Evolutionary conservation across 441 rosid species (phyloP).

Genomic region (Gossypium laxum): DNA sequence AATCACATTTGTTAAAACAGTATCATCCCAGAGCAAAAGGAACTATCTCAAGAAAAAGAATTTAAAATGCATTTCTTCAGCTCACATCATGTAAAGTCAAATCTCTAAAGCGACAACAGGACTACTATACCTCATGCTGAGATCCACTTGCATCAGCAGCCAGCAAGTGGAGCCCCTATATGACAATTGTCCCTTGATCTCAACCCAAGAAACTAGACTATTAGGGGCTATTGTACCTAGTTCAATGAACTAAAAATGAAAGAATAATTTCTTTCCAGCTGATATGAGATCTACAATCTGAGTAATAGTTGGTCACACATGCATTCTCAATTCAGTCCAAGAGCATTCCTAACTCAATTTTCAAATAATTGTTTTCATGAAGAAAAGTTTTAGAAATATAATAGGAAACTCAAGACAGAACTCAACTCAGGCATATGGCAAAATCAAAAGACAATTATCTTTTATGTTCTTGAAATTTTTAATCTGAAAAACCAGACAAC

Average conservation of each 20-base stretch:
- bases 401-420: neutral
- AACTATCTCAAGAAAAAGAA: slow-evolving; percentile 6
- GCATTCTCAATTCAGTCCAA: neutral
- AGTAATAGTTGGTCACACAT: neutral
- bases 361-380: neutral
- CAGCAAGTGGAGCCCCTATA: neutral
- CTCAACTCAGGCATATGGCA: neutral
- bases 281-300: neutral
- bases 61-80: neutral
- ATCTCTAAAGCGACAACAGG: neutral
- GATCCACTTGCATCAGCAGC: neutral
- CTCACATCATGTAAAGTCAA: neutral
- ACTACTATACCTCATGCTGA: neutral
- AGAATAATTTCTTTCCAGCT: neutral
- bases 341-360: neutral
- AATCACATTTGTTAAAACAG: slow-evolving; percentile 11
- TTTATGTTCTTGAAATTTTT: neutral
- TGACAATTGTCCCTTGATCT: neutral
- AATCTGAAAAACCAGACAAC: slow-evolving; percentile 4
- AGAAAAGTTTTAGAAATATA: neutral
- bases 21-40: neutral
- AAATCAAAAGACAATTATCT: neutral
- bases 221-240: neutral
- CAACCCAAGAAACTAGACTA: neutral
- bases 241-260: neutral